These are phyloP conservation scores for Endoconidiophora polonica DNA, from an alignment of 2,329 filamentous ascomycete genomes.

Conservation along the genomic window DNA sequence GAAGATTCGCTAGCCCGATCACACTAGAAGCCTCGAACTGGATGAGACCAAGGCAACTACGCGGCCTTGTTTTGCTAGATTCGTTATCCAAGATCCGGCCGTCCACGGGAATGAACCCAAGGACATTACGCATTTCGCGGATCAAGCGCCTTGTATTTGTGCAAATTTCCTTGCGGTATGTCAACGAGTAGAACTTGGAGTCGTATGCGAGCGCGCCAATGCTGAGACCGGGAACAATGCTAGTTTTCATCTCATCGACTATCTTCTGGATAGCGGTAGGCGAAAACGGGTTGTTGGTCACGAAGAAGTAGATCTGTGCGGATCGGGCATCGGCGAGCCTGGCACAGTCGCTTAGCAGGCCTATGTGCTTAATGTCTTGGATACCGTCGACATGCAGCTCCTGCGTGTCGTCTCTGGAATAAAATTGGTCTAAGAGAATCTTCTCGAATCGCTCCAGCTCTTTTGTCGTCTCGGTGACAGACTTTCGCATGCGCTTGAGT, in stretches of 20 bases:
- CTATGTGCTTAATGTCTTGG: constrained; percentile 37
- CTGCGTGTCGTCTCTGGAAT: constrained; percentile 3
- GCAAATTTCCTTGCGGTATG: constrained; percentile 47
- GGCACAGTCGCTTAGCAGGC: constrained; percentile 51
- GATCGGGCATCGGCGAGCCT: constrained; percentile 63
- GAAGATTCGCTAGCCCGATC: not conserved
- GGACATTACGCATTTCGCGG: constrained; percentile 42
- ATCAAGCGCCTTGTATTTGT: constrained; percentile 43
- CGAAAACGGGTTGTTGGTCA: constrained; percentile 76
- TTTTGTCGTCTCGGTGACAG: constrained; percentile 14
- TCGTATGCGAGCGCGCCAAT: constrained; percentile 52
- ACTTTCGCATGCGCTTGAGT: not conserved
- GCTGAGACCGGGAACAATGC: constrained; percentile 58
- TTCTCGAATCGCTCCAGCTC: constrained; percentile 24
- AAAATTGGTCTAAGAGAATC: constrained; percentile 22
- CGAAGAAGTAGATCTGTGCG: constrained; percentile 73
- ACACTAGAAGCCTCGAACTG: not conserved
- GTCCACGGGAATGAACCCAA: constrained; percentile 19
- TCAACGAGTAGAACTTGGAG: constrained; percentile 41
- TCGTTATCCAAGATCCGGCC: not conserved
- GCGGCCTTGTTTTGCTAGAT: no score
- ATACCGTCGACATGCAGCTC: not conserved
- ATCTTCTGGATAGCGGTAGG: constrained; percentile 56
- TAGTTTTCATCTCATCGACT: constrained; percentile 52
- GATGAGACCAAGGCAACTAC: no score